A percentile compares a stretch with the other conserved stretches of the same genome.
Conservation (phyloP, 2,329 filamentous ascomycete species). For the Didymella pinodella region DNA sequence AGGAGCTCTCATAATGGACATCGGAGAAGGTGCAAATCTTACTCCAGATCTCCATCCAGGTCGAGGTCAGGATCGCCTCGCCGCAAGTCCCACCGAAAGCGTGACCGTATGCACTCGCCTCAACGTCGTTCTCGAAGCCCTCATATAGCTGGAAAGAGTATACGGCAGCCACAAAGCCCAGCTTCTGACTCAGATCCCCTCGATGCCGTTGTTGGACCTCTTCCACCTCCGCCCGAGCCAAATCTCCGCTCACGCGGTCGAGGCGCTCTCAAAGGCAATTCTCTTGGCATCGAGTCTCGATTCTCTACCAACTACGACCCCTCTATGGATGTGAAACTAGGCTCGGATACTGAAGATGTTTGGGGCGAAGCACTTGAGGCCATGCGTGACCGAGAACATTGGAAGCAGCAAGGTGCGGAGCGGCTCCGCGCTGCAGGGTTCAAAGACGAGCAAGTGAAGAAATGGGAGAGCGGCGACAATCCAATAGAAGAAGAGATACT, state of each 20-base stretch:
- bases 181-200: constrained; percentile 72
- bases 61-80: constrained; percentile 33
- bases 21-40: constrained; percentile 28
- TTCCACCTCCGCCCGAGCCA: constrained; percentile 61
- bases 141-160: constrained; percentile 7
- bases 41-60: constrained; percentile 30
- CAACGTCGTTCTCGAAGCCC: constrained; percentile 5
- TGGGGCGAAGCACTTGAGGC: constrained; percentile 85
- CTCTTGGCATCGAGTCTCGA: constrained; percentile 75
- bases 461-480: constrained; percentile 71
- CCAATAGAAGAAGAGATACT: constrained; percentile 71
- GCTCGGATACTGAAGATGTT: constrained; percentile 64
- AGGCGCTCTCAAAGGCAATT: constrained; percentile 41
- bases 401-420: constrained; percentile 77
- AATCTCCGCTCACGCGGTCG: constrained; percentile 52
- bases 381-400: constrained; percentile 79
- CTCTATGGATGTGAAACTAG: constrained; percentile 61
- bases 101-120: constrained; percentile 27
- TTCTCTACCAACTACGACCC: constrained; percentile 75
- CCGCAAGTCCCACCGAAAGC: constrained; percentile 21
- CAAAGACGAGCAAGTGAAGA: constrained; percentile 74
- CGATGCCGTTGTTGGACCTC: constrained; percentile 78
- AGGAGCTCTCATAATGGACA: constrained; percentile 19
- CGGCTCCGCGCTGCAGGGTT: constrained; percentile 81
- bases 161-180: constrained; percentile 24